A percentile compares a stretch with the other conserved stretches of the same genome.
Conservation (phyloP, 2,329 filamentous ascomycete species). For the Sarocladium strictum region DNA sequence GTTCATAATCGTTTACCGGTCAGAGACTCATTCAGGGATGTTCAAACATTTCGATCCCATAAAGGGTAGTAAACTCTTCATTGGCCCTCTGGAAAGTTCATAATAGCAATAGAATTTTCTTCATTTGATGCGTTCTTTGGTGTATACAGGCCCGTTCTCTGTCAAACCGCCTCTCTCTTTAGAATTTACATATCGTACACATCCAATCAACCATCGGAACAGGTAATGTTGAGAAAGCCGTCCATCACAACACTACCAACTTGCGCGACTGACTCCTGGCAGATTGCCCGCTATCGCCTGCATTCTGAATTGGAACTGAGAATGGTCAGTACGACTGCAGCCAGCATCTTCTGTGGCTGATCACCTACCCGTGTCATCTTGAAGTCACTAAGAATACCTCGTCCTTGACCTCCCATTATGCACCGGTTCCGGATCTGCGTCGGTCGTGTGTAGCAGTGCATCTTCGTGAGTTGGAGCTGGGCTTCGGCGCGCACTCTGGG, state of each 20-base stretch:
- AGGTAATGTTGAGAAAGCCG: background rate
- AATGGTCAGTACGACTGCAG: conserved; percentile 19
- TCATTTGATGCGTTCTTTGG: too few relatives aligned
- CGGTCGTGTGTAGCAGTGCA: conserved; percentile 91
- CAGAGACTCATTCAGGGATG: too few relatives aligned
- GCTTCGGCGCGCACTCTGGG: conserved; percentile 80
- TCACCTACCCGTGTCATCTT: conserved; percentile 78
- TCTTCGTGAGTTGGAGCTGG: conserved; percentile 86
- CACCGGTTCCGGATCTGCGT: conserved; percentile 95
- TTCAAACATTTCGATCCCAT: too few relatives aligned
- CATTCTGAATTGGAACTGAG: conserved; percentile 85
- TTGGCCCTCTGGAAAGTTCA: too few relatives aligned
- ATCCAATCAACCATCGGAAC: background rate
- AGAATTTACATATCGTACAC: background rate
- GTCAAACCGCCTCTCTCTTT: background rate
- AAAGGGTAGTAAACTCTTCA: too few relatives aligned
- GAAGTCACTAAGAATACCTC: conserved; percentile 90
- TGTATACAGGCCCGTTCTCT: background rate
- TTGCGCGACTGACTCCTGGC: conserved; percentile 91
- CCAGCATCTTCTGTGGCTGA: background rate
- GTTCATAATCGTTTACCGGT: too few relatives aligned
- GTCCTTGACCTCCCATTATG: conserved; percentile 81
- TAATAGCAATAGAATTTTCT: too few relatives aligned
- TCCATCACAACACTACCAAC: conserved; percentile 59
- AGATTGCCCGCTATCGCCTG: conserved; percentile 80